Conservation (phyloP, 805 yeast genomes). For the Cyberlindnera subsufficiens region DNA sequence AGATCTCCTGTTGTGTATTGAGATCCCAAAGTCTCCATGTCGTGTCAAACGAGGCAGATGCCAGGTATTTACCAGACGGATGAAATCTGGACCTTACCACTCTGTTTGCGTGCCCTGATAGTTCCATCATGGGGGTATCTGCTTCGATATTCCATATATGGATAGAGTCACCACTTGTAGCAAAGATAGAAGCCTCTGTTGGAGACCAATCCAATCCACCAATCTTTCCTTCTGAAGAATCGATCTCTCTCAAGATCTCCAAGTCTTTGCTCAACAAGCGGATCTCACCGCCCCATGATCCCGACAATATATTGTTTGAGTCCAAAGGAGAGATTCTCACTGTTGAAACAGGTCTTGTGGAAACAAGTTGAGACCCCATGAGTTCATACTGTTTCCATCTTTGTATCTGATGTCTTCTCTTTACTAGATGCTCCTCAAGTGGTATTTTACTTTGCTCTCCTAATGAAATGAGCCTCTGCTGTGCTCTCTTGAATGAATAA, state of each 20-base stretch:
- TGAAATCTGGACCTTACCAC: slow-evolving; percentile 60
- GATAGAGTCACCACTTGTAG: slow-evolving; percentile 9
- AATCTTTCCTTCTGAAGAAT: slow-evolving; percentile 50
- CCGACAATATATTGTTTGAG: slow-evolving; percentile 44
- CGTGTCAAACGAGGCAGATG: slow-evolving; percentile 73
- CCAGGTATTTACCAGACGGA: slow-evolving; percentile 51
- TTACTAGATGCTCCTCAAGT: slow-evolving; percentile 36
- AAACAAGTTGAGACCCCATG: slow-evolving; percentile 64
- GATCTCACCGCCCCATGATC: slow-evolving; percentile 81
- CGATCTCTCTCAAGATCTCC: slow-evolving; percentile 18
- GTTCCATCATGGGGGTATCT: slow-evolving; percentile 6
- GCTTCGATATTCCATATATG: slow-evolving; percentile 11
- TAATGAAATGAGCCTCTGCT: slow-evolving; percentile 33
- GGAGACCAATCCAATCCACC: slow-evolving; percentile 68
- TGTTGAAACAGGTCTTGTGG: slow-evolving; percentile 62
- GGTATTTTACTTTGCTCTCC: slow-evolving; percentile 27
- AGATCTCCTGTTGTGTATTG: slow-evolving; percentile 39
- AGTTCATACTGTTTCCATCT: slow-evolving; percentile 34
- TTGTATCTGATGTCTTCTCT: slow-evolving; percentile 38
- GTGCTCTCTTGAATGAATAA: slow-evolving; percentile 44
- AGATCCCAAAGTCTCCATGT: slow-evolving; percentile 91
- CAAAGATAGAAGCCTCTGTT: slow-evolving; percentile 21
- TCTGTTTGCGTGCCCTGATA: slow-evolving; percentile 44
- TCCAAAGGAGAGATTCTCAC: slow-evolving; percentile 39
- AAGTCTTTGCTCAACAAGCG: slow-evolving; percentile 40